Percentiles rank a stretch among this genome's conserved stretches.
Conservation (phyloP, 192 early-diverging fungal genomes). For the Dissophora globulifera region DNA sequence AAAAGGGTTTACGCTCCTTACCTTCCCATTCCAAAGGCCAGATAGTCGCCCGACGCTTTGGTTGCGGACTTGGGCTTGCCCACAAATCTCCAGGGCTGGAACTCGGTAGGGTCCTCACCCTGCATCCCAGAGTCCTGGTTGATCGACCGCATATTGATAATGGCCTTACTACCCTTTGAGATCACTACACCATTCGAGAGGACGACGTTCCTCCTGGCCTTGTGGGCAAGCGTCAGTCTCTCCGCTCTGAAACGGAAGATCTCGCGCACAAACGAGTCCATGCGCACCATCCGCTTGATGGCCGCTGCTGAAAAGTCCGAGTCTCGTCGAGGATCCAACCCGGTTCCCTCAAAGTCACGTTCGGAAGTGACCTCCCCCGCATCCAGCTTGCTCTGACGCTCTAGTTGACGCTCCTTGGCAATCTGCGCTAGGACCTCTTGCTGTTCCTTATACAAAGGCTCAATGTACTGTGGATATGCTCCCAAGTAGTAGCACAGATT, state of each 20-base stretch:
- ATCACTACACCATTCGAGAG: constrained; percentile 50
- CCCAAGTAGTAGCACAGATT: constrained; percentile 45
- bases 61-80: constrained; percentile 36
- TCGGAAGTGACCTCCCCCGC: background rate
- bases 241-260: constrained; percentile 37
- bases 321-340: constrained; percentile 29
- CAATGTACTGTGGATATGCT: constrained; percentile 29
- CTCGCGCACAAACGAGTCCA: constrained; percentile 58
- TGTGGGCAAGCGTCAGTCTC: constrained; percentile 6
- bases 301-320: constrained; percentile 19
- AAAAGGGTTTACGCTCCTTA: too few relatives aligned
- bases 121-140: constrained; percentile 13
- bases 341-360: constrained; percentile 5
- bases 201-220: constrained; percentile 28
- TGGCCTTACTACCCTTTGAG: constrained; percentile 18
- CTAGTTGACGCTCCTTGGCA: constrained; percentile 19
- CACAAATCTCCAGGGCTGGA: constrained; percentile 55
- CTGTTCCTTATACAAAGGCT: constrained; percentile 48
- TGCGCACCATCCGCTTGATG: constrained; percentile 50
- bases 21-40: constrained; percentile 58
- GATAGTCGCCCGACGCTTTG: constrained; percentile 46
- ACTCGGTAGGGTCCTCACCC: constrained; percentile 41
- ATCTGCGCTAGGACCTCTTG: constrained; percentile 30
- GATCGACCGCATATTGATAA: constrained; percentile 21
- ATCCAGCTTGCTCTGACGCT: constrained; percentile 11